These are phyloP conservation scores for Prunus davidiana DNA, from an alignment of 306 rosid genomes.

Conservation along the genomic window DNA sequence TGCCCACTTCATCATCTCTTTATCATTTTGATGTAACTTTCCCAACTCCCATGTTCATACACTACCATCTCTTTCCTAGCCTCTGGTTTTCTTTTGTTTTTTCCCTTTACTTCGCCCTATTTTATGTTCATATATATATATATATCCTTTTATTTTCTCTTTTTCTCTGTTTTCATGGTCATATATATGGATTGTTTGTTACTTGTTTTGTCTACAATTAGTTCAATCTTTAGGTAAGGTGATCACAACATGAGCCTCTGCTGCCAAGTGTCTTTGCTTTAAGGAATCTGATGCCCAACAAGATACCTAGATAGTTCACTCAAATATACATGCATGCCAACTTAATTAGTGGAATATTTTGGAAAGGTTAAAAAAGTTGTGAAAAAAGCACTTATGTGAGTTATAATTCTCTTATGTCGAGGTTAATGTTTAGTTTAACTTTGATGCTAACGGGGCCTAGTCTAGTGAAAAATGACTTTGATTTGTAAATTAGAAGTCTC, in stretches of 20 bases:
- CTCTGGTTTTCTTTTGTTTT: not conserved
- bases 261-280: not conserved
- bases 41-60: conserved; percentile 24
- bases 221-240: not conserved
- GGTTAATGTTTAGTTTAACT: not conserved
- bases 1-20: not conserved
- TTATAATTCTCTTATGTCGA: not conserved
- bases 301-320: not conserved
- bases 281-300: conserved; percentile 28
- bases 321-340: not conserved
- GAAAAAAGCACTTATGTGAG: too few relatives aligned
- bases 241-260: not conserved
- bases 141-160: not conserved
- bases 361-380: not conserved
- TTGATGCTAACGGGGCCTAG: accelerated
- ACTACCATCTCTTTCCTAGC: conserved; percentile 12
- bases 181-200: not conserved
- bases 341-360: not conserved
- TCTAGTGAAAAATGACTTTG: too few relatives aligned
- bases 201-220: not conserved
- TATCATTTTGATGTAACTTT: conserved; percentile 18
- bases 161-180: not conserved
- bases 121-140: not conserved
- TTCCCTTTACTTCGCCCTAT: not conserved
- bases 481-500: too few relatives aligned